Evolutionary conservation across 2,329 filamentous ascomycete species (phyloP), one percentile per base, ranked within the genome.

Genomic region (Claviceps digitariae): DNA sequence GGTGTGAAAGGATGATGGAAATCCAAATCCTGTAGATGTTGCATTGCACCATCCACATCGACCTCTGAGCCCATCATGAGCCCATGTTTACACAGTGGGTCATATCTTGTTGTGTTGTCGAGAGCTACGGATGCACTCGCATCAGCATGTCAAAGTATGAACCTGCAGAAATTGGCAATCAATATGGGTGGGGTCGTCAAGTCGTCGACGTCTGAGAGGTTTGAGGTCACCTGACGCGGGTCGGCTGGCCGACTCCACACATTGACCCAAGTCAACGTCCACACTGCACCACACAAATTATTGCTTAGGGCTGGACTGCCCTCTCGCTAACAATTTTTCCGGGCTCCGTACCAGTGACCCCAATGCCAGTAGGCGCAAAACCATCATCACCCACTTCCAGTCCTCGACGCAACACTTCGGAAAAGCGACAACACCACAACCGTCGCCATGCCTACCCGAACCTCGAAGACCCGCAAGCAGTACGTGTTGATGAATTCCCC

Each of bases 1-100:
- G 90, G 90, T 31, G 82, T 80, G 66, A 84, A 95, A 0, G 90
- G 90, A 64, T 96, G 90, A 63, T 94, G 81, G 64, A 95, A 96
- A 61, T 90, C 74, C 40, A 75, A 63, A 3, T 67, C 67, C 20
- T 62, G 60, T 20, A 69, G 43, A 7, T 49, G 47, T 10, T 48
- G 52, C 1, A 61, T 53, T 25, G 63, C 56, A 46, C 54, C 52
- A 3, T 64, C 56, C 29, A 51, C 38, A 43, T 44, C 36, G 23
- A 23, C 48, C 15, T 38, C 46, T 52, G 53, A 50, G 54, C 40
- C 48, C 56, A 59, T 60, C 23, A 27, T 49, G 44, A 12, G 31
- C 23, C 46, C 50, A 52, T 53, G 8, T 5, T 52, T 20, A 27
- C 50, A 34, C 20, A 4, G 50, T 45, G 40, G 40, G 20, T 51